These are phyloP conservation scores for Mycosphaerelloides madeirae DNA, from an alignment of 2,329 filamentous ascomycete species.

Conservation along the genomic window DNA sequence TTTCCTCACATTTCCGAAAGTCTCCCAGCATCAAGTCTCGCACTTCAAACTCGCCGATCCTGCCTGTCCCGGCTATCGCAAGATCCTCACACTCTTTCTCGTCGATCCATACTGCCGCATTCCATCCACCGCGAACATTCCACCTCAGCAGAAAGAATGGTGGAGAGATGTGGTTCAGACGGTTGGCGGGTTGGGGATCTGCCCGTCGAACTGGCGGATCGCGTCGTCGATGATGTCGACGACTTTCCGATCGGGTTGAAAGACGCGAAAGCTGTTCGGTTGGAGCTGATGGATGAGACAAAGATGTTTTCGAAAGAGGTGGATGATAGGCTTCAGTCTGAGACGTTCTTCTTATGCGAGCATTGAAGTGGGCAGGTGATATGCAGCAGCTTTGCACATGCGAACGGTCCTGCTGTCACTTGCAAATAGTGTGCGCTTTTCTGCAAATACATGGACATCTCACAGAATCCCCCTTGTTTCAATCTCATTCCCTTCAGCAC, in stretches of 20 bases:
- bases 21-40: slow-evolving; percentile 49
- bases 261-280: slow-evolving; percentile 25
- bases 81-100: slow-evolving; percentile 56
- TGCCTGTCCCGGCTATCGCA: slow-evolving; percentile 51
- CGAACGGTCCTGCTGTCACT: too few species aligned
- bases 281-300: slow-evolving; percentile 31
- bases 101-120: slow-evolving; percentile 53
- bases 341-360: slow-evolving; percentile 29
- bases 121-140: slow-evolving; percentile 49
- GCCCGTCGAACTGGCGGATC: slow-evolving; percentile 27
- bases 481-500: too few species aligned
- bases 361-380: too few species aligned
- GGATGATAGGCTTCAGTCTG: slow-evolving; percentile 13
- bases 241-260: slow-evolving; percentile 28
- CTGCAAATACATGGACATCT: too few species aligned
- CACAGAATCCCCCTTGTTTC: too few species aligned
- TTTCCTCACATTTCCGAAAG: slow-evolving; percentile 53
- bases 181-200: slow-evolving; percentile 17
- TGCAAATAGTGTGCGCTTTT: too few species aligned
- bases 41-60: slow-evolving; percentile 49
- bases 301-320: slow-evolving; percentile 17
- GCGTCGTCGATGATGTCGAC: slow-evolving; percentile 23
- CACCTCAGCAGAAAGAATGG: slow-evolving; percentile 49
- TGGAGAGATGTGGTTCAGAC: slow-evolving; percentile 23
- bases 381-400: too few species aligned